Base-by-base conservation (phyloP, 2,329 filamentous ascomycete species). In the Microascus cirrosus region DNA sequence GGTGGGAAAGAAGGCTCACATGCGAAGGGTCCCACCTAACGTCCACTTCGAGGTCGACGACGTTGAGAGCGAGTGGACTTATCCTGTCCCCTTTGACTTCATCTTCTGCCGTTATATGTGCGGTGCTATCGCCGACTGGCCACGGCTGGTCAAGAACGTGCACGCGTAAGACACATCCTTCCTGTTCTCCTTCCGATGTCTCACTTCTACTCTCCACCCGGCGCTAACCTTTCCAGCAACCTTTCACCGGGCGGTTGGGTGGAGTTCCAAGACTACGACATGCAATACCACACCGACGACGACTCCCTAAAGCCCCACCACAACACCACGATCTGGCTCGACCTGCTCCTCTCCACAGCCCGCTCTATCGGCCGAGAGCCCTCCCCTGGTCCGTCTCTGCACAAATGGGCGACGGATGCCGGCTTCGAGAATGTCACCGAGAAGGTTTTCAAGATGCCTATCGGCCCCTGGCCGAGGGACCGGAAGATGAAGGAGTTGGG, bases 81-180 rank as follows among this genome's bases (percentile, higher is more conserved):
- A 81, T 60, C 76, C 77, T 6, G 73, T 77, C 55, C 42, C 42
- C 10, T 85, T 83, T 58, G 81, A 85, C 65, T 83, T 82, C 60
- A 76, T 85, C 39, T 82, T 85, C 64, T 76, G 78, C n/a, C 74
- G 83, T 3, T 76, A 81, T 58, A 78, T 79, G 1, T 76, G 79
- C 18, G 75, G 78, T 71, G 78, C 76, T 2, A 78, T 84, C 59
- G 77, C 74, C 55, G 73, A 84, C 63, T 84, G 81, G 80, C 72
- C 72, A 2, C 70, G 65, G 18, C 65, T 84, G 1, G 73, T 83
- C 59, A 66, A 68, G 15, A 72, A 74, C 59, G 70, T 74, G 1
- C 70, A 75, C 48, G 73, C 77, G 78, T 81, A 42, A 54, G 53
- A n/a, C n/a, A n/a, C 12, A 4, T 8, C 28, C 28, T 32, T 32